Base-by-base conservation (phyloP, 139 green algal species). In the Chloropicon primus region DNA sequence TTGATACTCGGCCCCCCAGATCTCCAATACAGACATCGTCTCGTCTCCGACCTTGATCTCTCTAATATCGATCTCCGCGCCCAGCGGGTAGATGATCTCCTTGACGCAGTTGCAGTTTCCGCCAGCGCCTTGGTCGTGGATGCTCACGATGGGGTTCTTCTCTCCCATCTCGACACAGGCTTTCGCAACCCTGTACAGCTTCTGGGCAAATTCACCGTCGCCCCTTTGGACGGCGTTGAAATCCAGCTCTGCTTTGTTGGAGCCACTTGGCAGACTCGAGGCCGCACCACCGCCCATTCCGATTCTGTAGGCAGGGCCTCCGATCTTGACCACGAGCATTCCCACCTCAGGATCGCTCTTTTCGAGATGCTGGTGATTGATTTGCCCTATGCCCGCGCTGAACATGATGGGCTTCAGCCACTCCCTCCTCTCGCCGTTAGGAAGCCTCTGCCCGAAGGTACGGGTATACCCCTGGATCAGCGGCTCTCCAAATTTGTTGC, bases 351-450 rank as follows among this genome's bases (percentile, higher is more conserved):
- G 80, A 23, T 88, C 80, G 23, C 82, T 78, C 87, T 96, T 96
- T 28, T 91, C 80, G 29, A 92, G 81, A 83, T 94, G 91, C 2
- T 25, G 71, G 78, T 88, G 83, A 75, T 88, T 83, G 54, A 88
- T 89, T 84, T 97, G 93, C 2, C 94, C 94, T 29, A 98, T 81
- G 72, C 93, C 94, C 1, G 76, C 94, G 83, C 86, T 93, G 86
- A 99, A 99, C 95, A 99, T 99, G 91, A 99, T 99, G 74, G 95
- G 95, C 84, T 99, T 99, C 78, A 99, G 91, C 92, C 93, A 99
- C 85, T 99, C 95, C 24, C 95, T 82, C 25, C 95, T 85, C 87
- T 96, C 90, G 21, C 94, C 95, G 29, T 85, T 87, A 1, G 90
- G 88, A 80, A 97, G 77, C 1, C 95, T 86, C 85, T 92, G 86